Evolutionary conservation across 345 rosid genomes (phyloP).

Genomic region (Xanthoceras sorbifolium): DNA sequence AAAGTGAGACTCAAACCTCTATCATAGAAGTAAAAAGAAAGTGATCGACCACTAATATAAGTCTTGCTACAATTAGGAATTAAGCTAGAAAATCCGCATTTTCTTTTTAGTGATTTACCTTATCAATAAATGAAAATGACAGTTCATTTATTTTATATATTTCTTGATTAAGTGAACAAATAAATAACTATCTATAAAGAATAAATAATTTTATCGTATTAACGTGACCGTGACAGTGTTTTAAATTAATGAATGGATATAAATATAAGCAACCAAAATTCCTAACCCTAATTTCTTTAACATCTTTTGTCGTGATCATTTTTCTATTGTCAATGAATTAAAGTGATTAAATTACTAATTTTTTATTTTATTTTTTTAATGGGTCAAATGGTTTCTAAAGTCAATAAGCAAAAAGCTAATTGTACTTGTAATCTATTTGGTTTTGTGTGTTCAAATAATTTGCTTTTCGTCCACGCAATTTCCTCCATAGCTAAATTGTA

Average conservation of each 20-base stretch:
- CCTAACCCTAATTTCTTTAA: too few relatives aligned
- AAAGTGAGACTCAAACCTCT: too few relatives aligned
- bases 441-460: neutral
- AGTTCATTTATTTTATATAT: neutral
- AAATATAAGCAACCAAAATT: too few relatives aligned
- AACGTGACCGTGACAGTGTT: neutral
- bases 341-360: neutral
- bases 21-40: too few relatives aligned
- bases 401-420: neutral
- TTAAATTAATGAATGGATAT: neutral
- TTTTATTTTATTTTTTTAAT: neutral
- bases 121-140: neutral
- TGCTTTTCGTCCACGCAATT: conserved; percentile 21
- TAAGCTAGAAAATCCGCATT: too few relatives aligned
- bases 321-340: neutral
- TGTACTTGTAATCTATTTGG: neutral
- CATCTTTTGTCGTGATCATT: neutral
- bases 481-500: neutral
- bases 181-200: neutral
- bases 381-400: neutral
- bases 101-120: too few relatives aligned
- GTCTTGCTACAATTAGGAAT: too few relatives aligned
- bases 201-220: too few relatives aligned
- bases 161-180: neutral
- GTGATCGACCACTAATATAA: too few relatives aligned